Conservation (phyloP, 2,329 filamentous ascomycete species). For the Microdochium bolleyi region DNA sequence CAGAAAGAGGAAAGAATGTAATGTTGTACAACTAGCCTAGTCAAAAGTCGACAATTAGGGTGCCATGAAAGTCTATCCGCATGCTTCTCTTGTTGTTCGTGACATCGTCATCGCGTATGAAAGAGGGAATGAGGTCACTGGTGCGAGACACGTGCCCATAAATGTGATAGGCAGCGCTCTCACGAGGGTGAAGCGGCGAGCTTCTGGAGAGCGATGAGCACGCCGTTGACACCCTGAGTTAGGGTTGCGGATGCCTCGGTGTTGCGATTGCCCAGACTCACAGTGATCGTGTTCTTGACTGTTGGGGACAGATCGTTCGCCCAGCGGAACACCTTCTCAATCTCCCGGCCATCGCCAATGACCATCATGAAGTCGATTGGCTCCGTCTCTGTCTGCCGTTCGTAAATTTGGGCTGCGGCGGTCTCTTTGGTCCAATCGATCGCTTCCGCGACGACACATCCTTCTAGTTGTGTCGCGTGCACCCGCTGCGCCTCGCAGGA, state of each 20-base stretch:
- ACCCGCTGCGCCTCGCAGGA: constrained; percentile 78
- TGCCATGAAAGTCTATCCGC: neutral
- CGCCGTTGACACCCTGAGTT: constrained; percentile 86
- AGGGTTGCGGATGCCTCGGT: constrained; percentile 81
- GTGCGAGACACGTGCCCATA: neutral
- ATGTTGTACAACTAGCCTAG: neutral
- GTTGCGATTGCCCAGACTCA: constrained; percentile 79
- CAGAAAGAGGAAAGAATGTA: neutral
- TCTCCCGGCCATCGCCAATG: constrained; percentile 83
- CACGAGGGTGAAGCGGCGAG: neutral
- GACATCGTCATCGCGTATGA: neutral
- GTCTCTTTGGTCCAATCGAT: constrained; percentile 82
- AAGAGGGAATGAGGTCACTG: neutral
- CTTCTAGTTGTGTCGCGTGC: constrained; percentile 73
- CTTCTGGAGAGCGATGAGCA: neutral
- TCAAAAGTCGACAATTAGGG: neutral
- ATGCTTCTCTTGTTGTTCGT: neutral
- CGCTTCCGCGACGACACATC: constrained; percentile 77
- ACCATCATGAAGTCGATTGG: constrained; percentile 80
- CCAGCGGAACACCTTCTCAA: constrained; percentile 92
- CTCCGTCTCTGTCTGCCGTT: constrained; percentile 25
- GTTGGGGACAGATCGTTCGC: constrained; percentile 65
- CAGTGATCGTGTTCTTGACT: constrained; percentile 68
- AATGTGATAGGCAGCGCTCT: neutral
- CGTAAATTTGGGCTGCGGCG: constrained; percentile 68